A percentile compares a stretch with the other conserved stretches of the same genome.
These are phyloP conservation scores for Diddensiella santjacobensis DNA, from an alignment of 805 yeast genomes.

Conservation along the genomic window DNA sequence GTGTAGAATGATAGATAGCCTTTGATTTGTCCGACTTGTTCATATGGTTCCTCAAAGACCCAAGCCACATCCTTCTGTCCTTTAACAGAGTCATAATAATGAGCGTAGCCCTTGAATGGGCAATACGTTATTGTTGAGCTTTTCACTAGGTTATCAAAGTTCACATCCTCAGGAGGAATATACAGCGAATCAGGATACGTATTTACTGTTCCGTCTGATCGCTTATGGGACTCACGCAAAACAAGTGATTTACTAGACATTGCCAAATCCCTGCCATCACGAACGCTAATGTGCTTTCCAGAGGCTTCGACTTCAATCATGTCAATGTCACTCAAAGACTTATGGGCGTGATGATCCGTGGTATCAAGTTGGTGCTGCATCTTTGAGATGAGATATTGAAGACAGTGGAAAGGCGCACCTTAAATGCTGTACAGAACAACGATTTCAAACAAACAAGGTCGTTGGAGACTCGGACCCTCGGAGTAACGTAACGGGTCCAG, in stretches of 20 bases:
- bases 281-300: not conserved
- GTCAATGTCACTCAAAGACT: constrained; percentile 11
- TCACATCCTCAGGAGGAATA: constrained; percentile 14
- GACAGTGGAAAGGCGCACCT: too few relatives aligned
- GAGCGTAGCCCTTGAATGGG: constrained; percentile 20
- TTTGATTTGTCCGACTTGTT: constrained; percentile 8
- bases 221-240: constrained; percentile 10
- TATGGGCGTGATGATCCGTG: constrained; percentile 10
- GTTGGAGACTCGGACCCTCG: too few relatives aligned
- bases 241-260: constrained; percentile 4
- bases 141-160: constrained; percentile 11
- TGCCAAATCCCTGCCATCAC: constrained; percentile 1
- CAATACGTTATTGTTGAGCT: constrained; percentile 16
- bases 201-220: constrained; percentile 7
- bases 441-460: too few relatives aligned
- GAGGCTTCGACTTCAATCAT: constrained; percentile 5
- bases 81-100: constrained; percentile 10
- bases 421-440: too few relatives aligned
- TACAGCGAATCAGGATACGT: constrained; percentile 13
- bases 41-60: constrained; percentile 17
- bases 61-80: constrained; percentile 18
- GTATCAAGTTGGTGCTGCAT: too few relatives aligned
- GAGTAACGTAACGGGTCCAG: too few relatives aligned
- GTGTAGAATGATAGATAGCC: constrained; percentile 16
- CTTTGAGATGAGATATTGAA: too few relatives aligned